These are phyloP conservation scores for Rheum nobile DNA, from an alignment of 148 eudicot species.

Conservation along the genomic window DNA sequence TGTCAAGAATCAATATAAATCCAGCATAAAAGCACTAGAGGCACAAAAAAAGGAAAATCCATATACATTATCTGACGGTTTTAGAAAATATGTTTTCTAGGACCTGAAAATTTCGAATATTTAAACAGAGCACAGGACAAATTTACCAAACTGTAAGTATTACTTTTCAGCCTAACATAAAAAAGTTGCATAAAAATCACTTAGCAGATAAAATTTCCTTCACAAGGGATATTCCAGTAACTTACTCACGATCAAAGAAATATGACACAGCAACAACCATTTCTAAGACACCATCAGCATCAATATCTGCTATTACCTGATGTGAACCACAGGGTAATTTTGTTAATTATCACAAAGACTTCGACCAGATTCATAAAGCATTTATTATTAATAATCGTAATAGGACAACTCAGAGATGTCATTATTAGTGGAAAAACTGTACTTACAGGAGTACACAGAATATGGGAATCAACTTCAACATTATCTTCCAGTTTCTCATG, in stretches of 20 bases:
- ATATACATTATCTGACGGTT: neutral
- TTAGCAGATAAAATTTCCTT: neutral
- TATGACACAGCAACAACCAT: constrained; percentile 98
- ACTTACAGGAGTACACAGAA: constrained; percentile 92
- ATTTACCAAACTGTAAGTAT: neutral
- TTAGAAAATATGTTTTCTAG: neutral
- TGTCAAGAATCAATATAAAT: neutral
- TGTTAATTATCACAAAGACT: neutral
- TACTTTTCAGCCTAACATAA: neutral
- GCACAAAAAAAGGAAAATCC: neutral
- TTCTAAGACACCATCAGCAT: constrained; percentile 86
- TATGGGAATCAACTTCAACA: constrained; percentile 81
- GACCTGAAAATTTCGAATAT: neutral
- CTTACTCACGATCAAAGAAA: constrained; percentile 99
- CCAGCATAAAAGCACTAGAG: neutral
- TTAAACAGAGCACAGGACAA: neutral
- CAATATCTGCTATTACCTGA: constrained; percentile 97
- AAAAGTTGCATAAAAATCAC: neutral
- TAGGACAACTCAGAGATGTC: neutral
- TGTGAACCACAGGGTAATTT: neutral
- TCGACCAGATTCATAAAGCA: neutral
- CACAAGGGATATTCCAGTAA: constrained; percentile 12
- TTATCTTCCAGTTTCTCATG: constrained; percentile 64
- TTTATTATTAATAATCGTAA: neutral
- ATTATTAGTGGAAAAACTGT: neutral